Conservation (phyloP, 495 filamentous ascomycete genomes). For the Tuber umbilicatum region DNA sequence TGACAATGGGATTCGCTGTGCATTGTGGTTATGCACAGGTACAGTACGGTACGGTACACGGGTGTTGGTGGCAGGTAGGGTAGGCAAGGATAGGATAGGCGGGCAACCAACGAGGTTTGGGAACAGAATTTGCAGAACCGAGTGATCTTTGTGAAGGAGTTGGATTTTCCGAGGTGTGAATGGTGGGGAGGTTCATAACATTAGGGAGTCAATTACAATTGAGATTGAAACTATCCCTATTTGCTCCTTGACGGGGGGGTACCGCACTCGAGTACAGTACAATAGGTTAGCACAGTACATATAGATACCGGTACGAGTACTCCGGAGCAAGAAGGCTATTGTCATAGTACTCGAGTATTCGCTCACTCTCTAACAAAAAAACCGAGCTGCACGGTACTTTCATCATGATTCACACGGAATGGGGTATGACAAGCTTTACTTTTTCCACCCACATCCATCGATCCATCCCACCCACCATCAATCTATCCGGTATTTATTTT, state of each 20-base stretch:
- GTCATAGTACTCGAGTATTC: no score
- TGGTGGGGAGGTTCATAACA: background rate
- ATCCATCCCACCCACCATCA: background rate
- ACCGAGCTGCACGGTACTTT: background rate
- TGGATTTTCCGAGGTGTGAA: background rate
- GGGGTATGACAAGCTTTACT: background rate
- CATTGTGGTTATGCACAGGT: background rate
- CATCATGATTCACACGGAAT: background rate
- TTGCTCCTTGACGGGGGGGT: no score
- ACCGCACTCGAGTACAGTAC: no score
- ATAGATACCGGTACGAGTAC: background rate
- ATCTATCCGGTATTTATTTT: background rate
- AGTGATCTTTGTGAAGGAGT: background rate
- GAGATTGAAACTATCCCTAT: background rate
- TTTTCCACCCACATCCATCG: background rate
- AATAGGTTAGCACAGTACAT: background rate
- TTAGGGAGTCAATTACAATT: background rate
- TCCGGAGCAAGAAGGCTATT: no score
- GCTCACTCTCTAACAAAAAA: background rate
- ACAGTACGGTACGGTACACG: background rate
- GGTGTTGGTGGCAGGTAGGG: background rate
- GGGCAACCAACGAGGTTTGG: background rate
- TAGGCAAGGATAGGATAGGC: background rate
- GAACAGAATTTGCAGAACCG: background rate
- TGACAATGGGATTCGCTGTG: background rate